A percentile compares a stretch with the other conserved stretches of the same genome.
Evolutionary conservation across 1,139 yeast species (phyloP).

Genomic region (Candida mesenterica): DNA sequence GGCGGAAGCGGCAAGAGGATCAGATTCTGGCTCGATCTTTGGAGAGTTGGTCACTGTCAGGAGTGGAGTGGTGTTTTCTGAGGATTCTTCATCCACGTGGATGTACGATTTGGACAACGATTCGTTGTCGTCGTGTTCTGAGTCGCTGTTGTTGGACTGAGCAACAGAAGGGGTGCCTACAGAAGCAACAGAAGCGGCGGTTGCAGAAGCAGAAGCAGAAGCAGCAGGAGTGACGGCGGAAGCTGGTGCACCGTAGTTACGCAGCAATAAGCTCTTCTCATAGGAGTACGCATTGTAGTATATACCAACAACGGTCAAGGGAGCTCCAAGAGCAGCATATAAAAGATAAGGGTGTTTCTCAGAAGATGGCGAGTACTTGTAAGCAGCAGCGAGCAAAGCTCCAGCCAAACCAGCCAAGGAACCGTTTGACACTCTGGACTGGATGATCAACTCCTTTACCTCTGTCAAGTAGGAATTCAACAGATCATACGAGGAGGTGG

Average conservation of each 20-base stretch:
- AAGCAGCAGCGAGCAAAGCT: slow-evolving; percentile 42
- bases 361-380: slow-evolving; percentile 35
- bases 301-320: slow-evolving; percentile 20
- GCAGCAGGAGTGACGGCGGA: slow-evolving; percentile 5
- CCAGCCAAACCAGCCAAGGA: slow-evolving; percentile 39
- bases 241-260: slow-evolving; percentile 5
- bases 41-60: slow-evolving; percentile 35
- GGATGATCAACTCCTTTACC: slow-evolving; percentile 9
- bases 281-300: slow-evolving; percentile 10
- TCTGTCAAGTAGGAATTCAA: slow-evolving; percentile 7
- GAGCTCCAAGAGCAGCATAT: slow-evolving; percentile 54
- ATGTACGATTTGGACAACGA: slow-evolving; percentile 51
- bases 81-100: slow-evolving; percentile 47
- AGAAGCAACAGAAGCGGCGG: not conserved
- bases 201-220: slow-evolving; percentile 1
- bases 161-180: too few relatives aligned
- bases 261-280: slow-evolving; percentile 11
- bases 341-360: slow-evolving; percentile 58
- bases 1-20: slow-evolving; percentile 8
- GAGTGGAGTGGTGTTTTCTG: slow-evolving; percentile 29
- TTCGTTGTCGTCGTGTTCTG: slow-evolving; percentile 24
- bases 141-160: too few relatives aligned
- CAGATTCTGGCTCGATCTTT: slow-evolving; percentile 12
- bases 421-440: slow-evolving; percentile 29
- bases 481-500: slow-evolving; percentile 4